phyloP scores from a whole-genome alignment of 1,284 basidiomycete species.

The Moesziomyces antarcticus region DNA sequence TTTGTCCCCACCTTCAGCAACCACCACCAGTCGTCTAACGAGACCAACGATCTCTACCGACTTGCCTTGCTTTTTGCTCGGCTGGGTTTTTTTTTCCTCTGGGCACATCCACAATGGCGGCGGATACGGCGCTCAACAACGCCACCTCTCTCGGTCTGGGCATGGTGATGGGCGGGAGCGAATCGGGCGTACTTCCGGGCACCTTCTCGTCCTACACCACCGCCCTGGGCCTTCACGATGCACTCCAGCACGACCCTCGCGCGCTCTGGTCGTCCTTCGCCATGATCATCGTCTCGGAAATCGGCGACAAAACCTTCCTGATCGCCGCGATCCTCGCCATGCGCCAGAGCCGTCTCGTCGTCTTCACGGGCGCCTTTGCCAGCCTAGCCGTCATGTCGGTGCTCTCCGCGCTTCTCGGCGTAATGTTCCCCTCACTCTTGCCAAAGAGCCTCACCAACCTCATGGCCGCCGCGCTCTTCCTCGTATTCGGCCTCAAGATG shows the following conservation, averaged over 20 bases:
- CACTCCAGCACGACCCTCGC: slow-evolving; percentile 38
- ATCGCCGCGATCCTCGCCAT: slow-evolving; percentile 96
- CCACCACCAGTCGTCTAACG: too few species aligned
- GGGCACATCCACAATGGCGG: slow-evolving; percentile 4
- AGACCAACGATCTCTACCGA: too few species aligned
- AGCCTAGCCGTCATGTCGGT: slow-evolving; percentile 85
- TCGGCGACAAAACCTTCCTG: slow-evolving; percentile 97
- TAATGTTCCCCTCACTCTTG: slow-evolving; percentile 60
- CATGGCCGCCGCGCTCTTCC: slow-evolving; percentile 75
- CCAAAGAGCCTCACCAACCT: slow-evolving; percentile 76
- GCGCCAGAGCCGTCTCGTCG: slow-evolving; percentile 84
- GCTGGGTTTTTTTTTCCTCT: too few species aligned
- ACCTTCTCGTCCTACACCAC: neutral
- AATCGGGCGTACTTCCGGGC: neutral
- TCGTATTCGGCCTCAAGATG: slow-evolving; percentile 63
- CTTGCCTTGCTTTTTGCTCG: too few species aligned
- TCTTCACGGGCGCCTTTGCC: slow-evolving; percentile 89
- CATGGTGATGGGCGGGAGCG: slow-evolving; percentile 33
- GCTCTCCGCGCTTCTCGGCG: slow-evolving; percentile 63
- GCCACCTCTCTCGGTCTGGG: slow-evolving; percentile 7
- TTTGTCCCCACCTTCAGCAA: too few species aligned
- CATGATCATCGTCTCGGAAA: slow-evolving; percentile 67
- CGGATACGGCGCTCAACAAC: neutral
- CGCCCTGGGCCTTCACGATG: slow-evolving; percentile 12
- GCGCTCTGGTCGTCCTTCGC: slow-evolving; percentile 47